Evolutionary conservation across 208 protist species (phyloP).

Genomic region (Trypanosoma conorhini): DNA sequence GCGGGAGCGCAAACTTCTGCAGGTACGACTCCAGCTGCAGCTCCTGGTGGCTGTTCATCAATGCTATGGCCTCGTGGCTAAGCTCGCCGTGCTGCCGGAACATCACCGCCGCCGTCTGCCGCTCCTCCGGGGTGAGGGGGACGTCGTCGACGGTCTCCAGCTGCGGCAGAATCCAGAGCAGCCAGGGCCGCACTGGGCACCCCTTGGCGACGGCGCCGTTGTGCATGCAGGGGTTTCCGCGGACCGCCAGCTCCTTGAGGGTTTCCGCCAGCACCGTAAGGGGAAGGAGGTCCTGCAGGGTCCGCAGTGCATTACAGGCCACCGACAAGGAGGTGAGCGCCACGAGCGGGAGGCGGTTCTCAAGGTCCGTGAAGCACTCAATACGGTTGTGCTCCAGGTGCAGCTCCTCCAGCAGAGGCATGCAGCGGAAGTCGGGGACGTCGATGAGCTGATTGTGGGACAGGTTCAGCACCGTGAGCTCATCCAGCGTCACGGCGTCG

Average conservation of each 20-base stretch:
- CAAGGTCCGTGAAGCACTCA: constrained; percentile 58
- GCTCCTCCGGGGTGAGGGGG: constrained; percentile 47
- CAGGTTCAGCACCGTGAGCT: constrained; percentile 58
- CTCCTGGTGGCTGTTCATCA: constrained; percentile 58
- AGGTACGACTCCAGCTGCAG: constrained; percentile 69
- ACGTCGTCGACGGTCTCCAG: constrained; percentile 52
- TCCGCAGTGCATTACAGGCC: constrained; percentile 44
- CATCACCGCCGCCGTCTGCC: constrained; percentile 41
- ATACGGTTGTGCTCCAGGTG: constrained; percentile 76
- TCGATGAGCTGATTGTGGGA: constrained; percentile 81
- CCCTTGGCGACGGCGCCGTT: constrained; percentile 4
- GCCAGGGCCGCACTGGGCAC: constrained; percentile 40
- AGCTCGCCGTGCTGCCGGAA: constrained; percentile 58
- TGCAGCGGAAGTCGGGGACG: constrained; percentile 71
- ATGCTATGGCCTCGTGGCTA: constrained; percentile 50
- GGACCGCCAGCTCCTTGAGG: constrained; percentile 50
- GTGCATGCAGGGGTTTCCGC: constrained; percentile 60
- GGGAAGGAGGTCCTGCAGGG: constrained; percentile 40
- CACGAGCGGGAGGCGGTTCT: constrained; percentile 57
- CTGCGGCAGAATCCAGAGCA: constrained; percentile 70
- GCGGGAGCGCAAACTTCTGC: constrained; percentile 22
- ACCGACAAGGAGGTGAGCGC: constrained; percentile 53
- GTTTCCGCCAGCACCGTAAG: constrained; percentile 65
- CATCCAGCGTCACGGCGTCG: neutral
- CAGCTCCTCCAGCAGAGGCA: constrained; percentile 61